A percentile compares a stretch with the other conserved stretches of the same genome.
Conservation (phyloP, 148 eudicot genomes). For the Amaranthus palmeri region DNA sequence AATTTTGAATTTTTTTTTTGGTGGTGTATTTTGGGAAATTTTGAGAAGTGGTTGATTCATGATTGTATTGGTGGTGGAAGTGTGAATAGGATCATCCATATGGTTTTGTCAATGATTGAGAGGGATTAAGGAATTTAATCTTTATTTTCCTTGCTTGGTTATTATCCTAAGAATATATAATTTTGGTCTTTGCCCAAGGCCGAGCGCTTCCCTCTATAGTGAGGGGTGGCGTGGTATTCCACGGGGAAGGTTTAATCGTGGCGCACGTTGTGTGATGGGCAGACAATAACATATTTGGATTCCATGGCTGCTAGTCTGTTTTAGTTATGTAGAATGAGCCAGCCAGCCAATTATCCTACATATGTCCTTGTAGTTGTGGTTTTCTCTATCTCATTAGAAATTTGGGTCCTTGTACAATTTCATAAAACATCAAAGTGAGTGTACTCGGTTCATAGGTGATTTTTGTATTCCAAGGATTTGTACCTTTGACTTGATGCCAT, state of each 20-base stretch:
- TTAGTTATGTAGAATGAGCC: constrained; percentile 27
- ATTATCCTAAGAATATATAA: background rate
- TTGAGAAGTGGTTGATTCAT: no score
- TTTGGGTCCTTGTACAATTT: background rate
- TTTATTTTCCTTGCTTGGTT: no score
- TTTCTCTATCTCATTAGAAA: background rate
- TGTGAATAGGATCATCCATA: no score
- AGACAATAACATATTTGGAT: constrained; percentile 20
- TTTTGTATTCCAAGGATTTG: no score
- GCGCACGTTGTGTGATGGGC: constrained; percentile 36
- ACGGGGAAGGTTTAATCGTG: constrained; percentile 45
- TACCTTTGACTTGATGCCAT: no score
- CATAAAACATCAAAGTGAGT: background rate
- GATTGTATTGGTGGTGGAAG: background rate
- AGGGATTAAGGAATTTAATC: no score
- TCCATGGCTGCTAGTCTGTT: constrained; percentile 26
- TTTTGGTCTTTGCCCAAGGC: constrained; percentile 29
- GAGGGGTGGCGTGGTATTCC: constrained; percentile 49
- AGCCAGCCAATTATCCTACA: constrained; percentile 35
- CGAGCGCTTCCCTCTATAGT: constrained; percentile 46
- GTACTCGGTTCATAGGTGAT: no score
- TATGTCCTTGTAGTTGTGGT: background rate
- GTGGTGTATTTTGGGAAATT: no score
- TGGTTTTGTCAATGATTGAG: no score
- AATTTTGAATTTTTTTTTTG: no score